Conservation (phyloP, 768 basidiomycete species). For the Pleurotus platypus region DNA sequence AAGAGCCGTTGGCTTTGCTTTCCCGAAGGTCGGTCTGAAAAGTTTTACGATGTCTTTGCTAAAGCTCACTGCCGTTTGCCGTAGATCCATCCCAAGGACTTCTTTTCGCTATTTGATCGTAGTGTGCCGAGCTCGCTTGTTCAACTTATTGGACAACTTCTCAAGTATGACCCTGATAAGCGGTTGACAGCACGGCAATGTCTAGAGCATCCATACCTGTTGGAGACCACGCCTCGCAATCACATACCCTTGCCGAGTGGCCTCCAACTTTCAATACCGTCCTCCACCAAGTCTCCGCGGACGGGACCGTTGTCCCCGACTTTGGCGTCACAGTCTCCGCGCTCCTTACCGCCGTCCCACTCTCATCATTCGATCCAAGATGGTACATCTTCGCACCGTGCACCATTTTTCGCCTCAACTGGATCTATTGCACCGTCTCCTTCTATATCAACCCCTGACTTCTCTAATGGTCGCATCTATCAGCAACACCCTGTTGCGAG, state of each 20-base stretch:
- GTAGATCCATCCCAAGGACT: constrained; percentile 63
- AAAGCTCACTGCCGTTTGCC: background rate
- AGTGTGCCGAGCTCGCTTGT: constrained; percentile 77
- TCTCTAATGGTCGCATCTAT: constrained; percentile 26
- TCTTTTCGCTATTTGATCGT: constrained; percentile 73
- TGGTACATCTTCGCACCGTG: constrained; percentile 48
- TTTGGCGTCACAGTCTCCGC: constrained; percentile 26
- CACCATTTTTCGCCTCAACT: constrained; percentile 40
- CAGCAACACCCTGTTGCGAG: constrained; percentile 27
- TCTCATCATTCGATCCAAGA: constrained; percentile 33
- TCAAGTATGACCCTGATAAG: constrained; percentile 86
- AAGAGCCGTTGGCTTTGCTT: constrained; percentile 77
- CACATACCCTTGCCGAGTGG: constrained; percentile 60
- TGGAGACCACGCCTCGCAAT: constrained; percentile 69
- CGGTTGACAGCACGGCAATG: constrained; percentile 87
- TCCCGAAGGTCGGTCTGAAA: constrained; percentile 70
- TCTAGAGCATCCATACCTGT: constrained; percentile 85
- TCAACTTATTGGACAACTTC: constrained; percentile 87
- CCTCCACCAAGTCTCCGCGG: constrained; percentile 27
- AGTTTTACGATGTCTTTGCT: constrained; percentile 10
- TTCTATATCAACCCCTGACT: constrained; percentile 14
- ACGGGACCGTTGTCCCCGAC: constrained; percentile 30
- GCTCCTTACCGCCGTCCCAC: constrained; percentile 29
- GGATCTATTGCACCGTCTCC: constrained; percentile 12
- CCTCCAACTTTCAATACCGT: constrained; percentile 31